These are phyloP conservation scores for Funneliformis geosporum DNA, from an alignment of 192 early-diverging fungal genomes.

Conservation along the genomic window DNA sequence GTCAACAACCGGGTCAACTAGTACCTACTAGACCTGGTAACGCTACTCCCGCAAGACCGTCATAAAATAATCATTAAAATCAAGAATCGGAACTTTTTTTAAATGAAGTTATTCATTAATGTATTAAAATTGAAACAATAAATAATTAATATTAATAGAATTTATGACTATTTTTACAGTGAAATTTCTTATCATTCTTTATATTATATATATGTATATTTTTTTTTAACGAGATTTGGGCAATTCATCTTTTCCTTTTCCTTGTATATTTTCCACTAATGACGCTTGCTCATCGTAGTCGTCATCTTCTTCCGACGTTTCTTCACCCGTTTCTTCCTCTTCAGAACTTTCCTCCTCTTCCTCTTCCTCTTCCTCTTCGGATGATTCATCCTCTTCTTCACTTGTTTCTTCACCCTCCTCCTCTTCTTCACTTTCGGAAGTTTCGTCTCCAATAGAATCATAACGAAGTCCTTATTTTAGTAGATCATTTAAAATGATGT, in stretches of 20 bases:
- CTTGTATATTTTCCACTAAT: neutral
- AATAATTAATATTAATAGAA: too few species aligned
- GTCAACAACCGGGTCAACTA: neutral
- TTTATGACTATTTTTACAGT: too few species aligned
- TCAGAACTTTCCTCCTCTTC: conserved; percentile 29
- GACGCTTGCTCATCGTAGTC: neutral
- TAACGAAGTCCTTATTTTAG: conserved; percentile 14
- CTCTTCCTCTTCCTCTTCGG: conserved; percentile 26
- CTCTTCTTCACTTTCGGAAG: conserved; percentile 37
- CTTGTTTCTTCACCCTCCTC: conserved; percentile 12
- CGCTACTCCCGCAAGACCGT: neutral
- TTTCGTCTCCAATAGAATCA: conserved; percentile 28
- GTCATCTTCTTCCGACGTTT: conserved; percentile 39
- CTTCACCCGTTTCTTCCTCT: conserved; percentile 36
- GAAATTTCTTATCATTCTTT: too few species aligned
- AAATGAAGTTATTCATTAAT: too few species aligned
- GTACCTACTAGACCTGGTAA: neutral
- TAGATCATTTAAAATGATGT: neutral
- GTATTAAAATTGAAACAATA: too few species aligned
- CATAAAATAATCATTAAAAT: too few species aligned
- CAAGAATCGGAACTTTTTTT: too few species aligned
- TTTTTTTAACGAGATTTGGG: neutral
- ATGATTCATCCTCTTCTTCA: conserved; percentile 1
- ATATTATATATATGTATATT: too few species aligned
- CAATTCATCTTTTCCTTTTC: neutral